Base-by-base conservation (phyloP, 2,329 filamentous ascomycete genomes). In the Botrytis aclada region DNA sequence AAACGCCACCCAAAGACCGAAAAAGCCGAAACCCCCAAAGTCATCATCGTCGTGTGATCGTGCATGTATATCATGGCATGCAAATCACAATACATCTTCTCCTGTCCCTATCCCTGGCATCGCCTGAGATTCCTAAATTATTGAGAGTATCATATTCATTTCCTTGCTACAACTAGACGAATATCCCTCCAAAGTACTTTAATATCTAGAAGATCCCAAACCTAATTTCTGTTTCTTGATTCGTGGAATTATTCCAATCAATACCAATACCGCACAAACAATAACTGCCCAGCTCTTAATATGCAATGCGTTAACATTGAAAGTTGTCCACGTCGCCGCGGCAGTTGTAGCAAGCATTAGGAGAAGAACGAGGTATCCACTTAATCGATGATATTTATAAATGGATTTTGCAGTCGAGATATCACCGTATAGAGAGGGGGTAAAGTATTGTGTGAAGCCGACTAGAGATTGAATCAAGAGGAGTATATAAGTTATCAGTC, bases 361-460 rank as follows among this genome's bases (percentile, higher is more conserved):
- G 69, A 91, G 79, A 71, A 95, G 83, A 73, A 95, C 84, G 12
- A 89, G 76, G 80, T 99, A 98, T 3, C 95, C 96, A 34, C 86
- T 87, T 71, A 88, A 83, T 43, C 95, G 89, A 82, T 98, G 96
- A 79, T 95, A 97, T 83, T 97, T 98, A 86, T 95, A 98, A 60
- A 97, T 82, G 37, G 86, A 86, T 86, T 95, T 97, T 32, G 94
- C 95, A 4, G 89, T 90, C 39, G 93, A 90, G 75, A 91, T 89
- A 72, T 93, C 90, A 8, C 95, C 95, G 78, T 95, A 97, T 1
- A 97, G 78, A 0, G 80, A 80, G 0, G 95, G 95, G 4, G 88
- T 84, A 73, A 89, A 93, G 85, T 92, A 98, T 84, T 96, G 93
- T 45, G 93, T 92, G 75, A 97, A 88, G 25, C 96, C 95, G 43